Evolutionary conservation across 2,329 filamentous ascomycete genomes (phyloP).

Genomic region (Phyllosticta citribraziliensis): DNA sequence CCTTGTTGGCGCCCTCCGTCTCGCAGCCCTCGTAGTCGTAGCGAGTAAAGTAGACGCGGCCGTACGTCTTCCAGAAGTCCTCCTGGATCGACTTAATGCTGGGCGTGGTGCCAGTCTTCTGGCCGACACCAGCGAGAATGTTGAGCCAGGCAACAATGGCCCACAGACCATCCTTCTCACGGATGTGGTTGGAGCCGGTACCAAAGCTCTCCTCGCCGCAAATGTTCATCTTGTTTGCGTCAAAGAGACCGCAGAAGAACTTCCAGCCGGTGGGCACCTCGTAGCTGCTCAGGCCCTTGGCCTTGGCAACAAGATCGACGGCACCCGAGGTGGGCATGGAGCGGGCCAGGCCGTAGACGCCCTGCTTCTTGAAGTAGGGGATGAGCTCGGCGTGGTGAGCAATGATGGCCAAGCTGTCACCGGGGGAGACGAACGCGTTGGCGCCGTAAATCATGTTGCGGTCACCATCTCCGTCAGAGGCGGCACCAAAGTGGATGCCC

Average conservation of each 20-base stretch:
- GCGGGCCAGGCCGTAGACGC: slow-evolving; percentile 87
- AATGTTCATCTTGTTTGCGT: slow-evolving; percentile 92
- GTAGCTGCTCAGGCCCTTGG: slow-evolving; percentile 82
- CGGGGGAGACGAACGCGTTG: slow-evolving; percentile 90
- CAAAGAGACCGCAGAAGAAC: slow-evolving; percentile 95
- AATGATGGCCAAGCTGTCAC: slow-evolving; percentile 96
- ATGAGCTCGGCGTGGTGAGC: slow-evolving; percentile 94
- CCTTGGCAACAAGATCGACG: slow-evolving; percentile 91
- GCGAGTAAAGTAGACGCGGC: slow-evolving; percentile 96
- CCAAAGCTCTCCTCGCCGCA: slow-evolving; percentile 98
- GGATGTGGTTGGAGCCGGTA: slow-evolving; percentile 96
- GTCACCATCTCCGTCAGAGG: slow-evolving; percentile 93
- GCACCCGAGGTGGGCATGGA: slow-evolving; percentile 97
- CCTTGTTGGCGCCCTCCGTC: slow-evolving; percentile 80
- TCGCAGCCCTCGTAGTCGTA: slow-evolving; percentile 98
- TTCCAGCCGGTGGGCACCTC: slow-evolving; percentile 99
- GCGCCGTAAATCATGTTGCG: slow-evolving; percentile 99
- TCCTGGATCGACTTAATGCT: slow-evolving; percentile 95
- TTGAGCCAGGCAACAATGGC: slow-evolving; percentile 96
- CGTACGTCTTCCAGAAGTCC: slow-evolving; percentile 94
- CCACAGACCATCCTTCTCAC: slow-evolving; percentile 98
- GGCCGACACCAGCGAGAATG: slow-evolving; percentile 89
- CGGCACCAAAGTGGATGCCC: slow-evolving; percentile 88
- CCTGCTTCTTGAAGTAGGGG: slow-evolving; percentile 96
- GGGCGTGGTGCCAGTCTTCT: slow-evolving; percentile 69